Conservation (phyloP, 352 stramenopile species). For the Phytopythium delawarense region DNA sequence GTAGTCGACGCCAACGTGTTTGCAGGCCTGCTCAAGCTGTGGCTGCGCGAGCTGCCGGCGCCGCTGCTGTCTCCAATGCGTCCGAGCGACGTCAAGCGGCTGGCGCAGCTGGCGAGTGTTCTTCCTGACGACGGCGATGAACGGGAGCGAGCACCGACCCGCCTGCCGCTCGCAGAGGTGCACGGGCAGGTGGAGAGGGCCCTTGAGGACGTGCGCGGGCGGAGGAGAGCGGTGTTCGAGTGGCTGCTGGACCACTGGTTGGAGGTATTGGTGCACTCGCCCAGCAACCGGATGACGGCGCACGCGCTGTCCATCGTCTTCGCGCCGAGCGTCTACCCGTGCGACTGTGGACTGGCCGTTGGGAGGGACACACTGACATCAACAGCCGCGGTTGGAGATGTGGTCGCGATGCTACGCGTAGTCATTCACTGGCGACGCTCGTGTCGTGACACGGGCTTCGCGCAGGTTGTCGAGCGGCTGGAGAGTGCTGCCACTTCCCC, state of each 20-base stretch:
- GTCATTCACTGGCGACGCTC: constrained; percentile 32
- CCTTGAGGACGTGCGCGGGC: not conserved
- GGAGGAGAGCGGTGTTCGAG: constrained; percentile 26
- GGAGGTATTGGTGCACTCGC: constrained; percentile 33
- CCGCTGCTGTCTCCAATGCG: constrained; percentile 21
- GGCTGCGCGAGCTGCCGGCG: constrained; percentile 48
- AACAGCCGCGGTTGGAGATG: constrained; percentile 7
- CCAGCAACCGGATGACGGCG: constrained; percentile 45
- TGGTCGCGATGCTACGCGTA: constrained; percentile 38
- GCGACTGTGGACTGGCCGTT: not conserved
- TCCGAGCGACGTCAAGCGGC: not conserved
- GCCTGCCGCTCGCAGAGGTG: constrained; percentile 7
- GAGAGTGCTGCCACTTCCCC: not conserved
- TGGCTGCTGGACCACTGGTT: constrained; percentile 71
- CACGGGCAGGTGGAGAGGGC: not conserved
- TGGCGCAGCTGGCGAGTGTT: constrained; percentile 15
- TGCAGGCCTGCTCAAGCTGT: constrained; percentile 59
- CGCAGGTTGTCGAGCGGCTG: not conserved
- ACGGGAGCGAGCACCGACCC: not conserved
- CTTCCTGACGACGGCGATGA: constrained; percentile 10
- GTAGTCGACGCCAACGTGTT: constrained; percentile 47
- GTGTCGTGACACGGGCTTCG: constrained; percentile 6
- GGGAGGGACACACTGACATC: not conserved
- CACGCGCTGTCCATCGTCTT: constrained; percentile 52
- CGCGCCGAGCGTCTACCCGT: constrained; percentile 50